Conservation (phyloP, 2,329 filamentous ascomycete genomes). For the Epichloe uncinata region DNA sequence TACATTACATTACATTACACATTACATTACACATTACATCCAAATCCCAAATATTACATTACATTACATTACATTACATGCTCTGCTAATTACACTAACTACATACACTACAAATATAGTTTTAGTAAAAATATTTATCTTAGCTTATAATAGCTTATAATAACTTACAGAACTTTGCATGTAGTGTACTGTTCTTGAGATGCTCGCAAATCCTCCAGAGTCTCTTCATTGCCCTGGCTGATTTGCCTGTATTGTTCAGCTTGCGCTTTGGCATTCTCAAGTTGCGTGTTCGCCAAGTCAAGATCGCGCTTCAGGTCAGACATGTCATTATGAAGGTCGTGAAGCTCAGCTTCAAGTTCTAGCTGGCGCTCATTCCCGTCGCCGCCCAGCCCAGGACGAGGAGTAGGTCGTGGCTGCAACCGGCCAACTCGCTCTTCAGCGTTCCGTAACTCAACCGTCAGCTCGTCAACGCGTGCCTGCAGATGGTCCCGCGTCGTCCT, state of each 20-base stretch:
- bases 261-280: conserved; percentile 69
- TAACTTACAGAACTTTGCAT: too few species aligned
- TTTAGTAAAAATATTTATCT: too few species aligned
- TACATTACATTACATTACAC: too few species aligned
- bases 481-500: conserved; percentile 86
- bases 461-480: conserved; percentile 75
- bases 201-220: conserved; percentile 63
- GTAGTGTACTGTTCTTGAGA: conserved; percentile 78
- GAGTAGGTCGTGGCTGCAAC: conserved; percentile 65
- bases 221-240: conserved; percentile 76
- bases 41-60: too few species aligned
- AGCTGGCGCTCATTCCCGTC: conserved; percentile 33
- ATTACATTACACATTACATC: too few species aligned
- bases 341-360: conserved; percentile 46
- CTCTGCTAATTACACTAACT: too few species aligned
- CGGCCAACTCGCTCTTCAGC: conserved; percentile 78
- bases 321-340: conserved; percentile 73
- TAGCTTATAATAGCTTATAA: too few species aligned
- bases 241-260: conserved; percentile 81
- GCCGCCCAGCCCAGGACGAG: conserved; percentile 34
- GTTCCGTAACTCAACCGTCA: conserved; percentile 75
- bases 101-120: too few species aligned
- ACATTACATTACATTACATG: too few species aligned
- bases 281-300: conserved; percentile 64
- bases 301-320: conserved; percentile 79